phyloP scores from a whole-genome alignment of 306 rosid genomes.

The Begonia loranthoides region DNA sequence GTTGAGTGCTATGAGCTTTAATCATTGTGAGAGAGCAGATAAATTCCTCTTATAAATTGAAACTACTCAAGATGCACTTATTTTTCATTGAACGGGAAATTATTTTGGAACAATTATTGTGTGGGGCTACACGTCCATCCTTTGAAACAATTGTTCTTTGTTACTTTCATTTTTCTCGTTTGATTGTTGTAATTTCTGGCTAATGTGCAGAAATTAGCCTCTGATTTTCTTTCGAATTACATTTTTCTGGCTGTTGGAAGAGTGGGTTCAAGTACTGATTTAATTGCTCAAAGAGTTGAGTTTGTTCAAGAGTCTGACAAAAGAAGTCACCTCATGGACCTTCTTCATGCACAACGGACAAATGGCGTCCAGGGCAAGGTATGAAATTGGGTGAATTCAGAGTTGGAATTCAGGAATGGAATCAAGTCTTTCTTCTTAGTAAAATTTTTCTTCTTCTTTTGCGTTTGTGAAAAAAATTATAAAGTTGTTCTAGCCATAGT shows the following conservation, averaged over 20 bases:
- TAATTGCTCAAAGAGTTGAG: conserved; percentile 89
- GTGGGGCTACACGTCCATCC: not conserved
- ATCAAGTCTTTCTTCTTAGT: too few species aligned
- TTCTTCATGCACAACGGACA: conserved; percentile 90
- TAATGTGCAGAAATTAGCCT: conserved; percentile 66
- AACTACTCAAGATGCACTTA: not conserved
- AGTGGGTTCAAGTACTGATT: conserved; percentile 94
- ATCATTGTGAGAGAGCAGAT: too few species aligned
- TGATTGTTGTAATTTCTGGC: not conserved
- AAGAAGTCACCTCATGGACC: conserved; percentile 96
- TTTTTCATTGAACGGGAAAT: too few species aligned
- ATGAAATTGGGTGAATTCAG: not conserved
- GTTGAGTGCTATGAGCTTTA: not conserved
- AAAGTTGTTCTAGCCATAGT: too few species aligned
- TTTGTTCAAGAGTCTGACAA: conserved; percentile 80
- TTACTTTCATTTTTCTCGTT: not conserved
- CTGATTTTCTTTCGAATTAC: conserved; percentile 77
- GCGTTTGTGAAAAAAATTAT: not conserved
- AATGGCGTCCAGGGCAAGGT: conserved; percentile 67
- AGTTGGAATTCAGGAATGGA: not conserved
- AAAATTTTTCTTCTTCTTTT: too few species aligned
- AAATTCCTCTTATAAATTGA: not conserved
- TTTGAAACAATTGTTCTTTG: not conserved
- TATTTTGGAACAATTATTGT: too few species aligned
- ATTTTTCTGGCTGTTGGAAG: conserved; percentile 94